Evolutionary conservation across 2,329 filamentous ascomycete species (phyloP).

Genomic region (Paraconiothyrium sp.): DNA sequence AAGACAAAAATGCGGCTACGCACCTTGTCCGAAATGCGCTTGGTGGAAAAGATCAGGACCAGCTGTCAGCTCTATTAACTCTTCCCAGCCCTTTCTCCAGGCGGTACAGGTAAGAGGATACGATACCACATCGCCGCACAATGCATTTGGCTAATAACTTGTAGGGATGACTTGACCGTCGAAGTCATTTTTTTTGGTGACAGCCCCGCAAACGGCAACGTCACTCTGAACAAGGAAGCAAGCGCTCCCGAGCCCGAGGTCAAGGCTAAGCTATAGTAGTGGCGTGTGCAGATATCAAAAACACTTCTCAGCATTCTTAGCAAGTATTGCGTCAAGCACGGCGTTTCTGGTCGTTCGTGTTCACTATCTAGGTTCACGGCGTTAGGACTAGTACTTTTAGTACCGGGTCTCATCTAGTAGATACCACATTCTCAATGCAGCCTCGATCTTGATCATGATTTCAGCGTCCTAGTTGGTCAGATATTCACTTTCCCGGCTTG

Average conservation of each 20-base stretch:
- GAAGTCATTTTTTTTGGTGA: constrained; percentile 99
- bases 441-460: not conserved
- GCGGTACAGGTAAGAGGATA: constrained; percentile 76
- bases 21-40: constrained; percentile 95
- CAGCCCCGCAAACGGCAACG: constrained; percentile 76
- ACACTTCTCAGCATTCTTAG: not conserved
- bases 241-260: constrained; percentile 66
- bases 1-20: constrained; percentile 96
- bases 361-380: constrained; percentile 1
- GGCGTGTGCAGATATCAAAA: not conserved
- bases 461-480: not conserved
- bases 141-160: constrained; percentile 28
- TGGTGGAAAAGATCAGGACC: constrained; percentile 91
- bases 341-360: constrained; percentile 6
- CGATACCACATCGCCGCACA: not conserved
- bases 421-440: not conserved
- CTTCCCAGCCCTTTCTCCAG: constrained; percentile 90
- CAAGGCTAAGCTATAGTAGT: constrained; percentile 59
- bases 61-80: constrained; percentile 90
- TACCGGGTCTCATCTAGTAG: not conserved
- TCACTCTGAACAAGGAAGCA: constrained; percentile 86
- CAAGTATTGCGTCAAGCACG: constrained; percentile 6
- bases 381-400: not conserved
- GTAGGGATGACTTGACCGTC: constrained; percentile 91
- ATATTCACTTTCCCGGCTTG: too few relatives aligned